These are phyloP conservation scores for Hyphopichia wangnamkhiaoensis DNA, from an alignment of 1,139 yeast species.

Conservation along the genomic window DNA sequence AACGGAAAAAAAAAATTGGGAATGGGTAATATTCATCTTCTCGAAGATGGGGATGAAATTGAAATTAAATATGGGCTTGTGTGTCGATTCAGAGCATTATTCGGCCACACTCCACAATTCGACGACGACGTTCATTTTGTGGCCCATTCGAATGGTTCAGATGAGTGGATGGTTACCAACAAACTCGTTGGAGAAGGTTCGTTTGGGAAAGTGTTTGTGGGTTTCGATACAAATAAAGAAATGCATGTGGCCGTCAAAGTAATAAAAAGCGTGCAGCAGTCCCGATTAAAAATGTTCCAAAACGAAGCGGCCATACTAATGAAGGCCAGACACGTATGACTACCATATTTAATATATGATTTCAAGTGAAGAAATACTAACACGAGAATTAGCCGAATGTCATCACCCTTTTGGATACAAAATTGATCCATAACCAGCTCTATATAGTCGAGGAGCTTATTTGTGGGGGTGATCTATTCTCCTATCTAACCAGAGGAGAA, in stretches of 20 bases:
- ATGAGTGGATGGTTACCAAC: constrained; percentile 44
- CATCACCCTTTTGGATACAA: constrained; percentile 41
- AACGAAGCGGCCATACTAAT: constrained; percentile 44
- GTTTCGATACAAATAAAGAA: constrained; percentile 16
- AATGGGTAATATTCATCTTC: constrained; percentile 23
- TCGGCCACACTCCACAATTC: constrained; percentile 8
- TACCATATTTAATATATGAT: background rate
- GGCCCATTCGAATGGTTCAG: background rate
- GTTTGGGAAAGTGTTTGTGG: constrained; percentile 53
- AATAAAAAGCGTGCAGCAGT: constrained; percentile 31
- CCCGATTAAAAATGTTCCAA: constrained; percentile 16
- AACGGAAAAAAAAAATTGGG: constrained; percentile 37
- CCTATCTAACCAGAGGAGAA: constrained; percentile 52
- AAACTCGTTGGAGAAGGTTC: constrained; percentile 59
- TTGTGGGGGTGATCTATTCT: constrained; percentile 67
- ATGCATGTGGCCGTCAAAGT: constrained; percentile 54
- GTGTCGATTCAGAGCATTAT: constrained; percentile 13
- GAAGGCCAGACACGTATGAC: constrained; percentile 39
- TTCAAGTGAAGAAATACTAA: background rate
- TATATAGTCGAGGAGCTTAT: constrained; percentile 54
- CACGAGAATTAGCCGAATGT: constrained; percentile 39
- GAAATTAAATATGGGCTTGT: constrained; percentile 18
- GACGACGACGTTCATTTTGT: background rate
- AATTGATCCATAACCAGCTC: constrained; percentile 34
- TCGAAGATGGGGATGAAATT: constrained; percentile 47